Evolutionary conservation across 1,284 basidiomycete species (phyloP), one percentile per base, ranked within the genome.

Genomic region (Megacollybia platyphylla): DNA sequence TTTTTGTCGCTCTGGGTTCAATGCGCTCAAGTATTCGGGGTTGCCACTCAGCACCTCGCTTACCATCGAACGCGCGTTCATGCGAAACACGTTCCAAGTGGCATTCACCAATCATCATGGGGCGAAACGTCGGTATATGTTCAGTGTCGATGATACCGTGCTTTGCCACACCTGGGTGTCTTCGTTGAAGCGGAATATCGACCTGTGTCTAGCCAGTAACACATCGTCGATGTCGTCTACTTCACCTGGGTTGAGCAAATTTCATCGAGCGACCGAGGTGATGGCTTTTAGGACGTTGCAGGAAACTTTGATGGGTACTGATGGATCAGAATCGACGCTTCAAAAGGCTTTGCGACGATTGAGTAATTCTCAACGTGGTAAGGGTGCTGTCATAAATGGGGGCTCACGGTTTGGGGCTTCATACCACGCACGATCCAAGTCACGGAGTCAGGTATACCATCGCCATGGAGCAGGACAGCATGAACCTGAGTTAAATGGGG

Each of bases 21-120:
- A 87, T 57, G 87, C 91, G 0, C 64, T 86, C 32, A 69, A 76
- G 39, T 97, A 96, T 57, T 67, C 76, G 0, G 81, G 83, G 13
- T 62, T 97, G 24, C 85, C 89, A 11, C 67, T 84, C 42, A 86
- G 79, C 54, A 79, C 74, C 48, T 69, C 77, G 6, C 68, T 97
- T 50, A 68, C 74, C 20, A 79, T 96, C 45, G 92, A 96, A 58
- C 77, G 91, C 18, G 80, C 85, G 0, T 93, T 93, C 63, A 94
- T 96, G 91, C 78, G 81, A 40, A 84, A 93, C 56, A 93, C 89
- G 0, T 91, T 96, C 68, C 87, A 93, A 56, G 62, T 96, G 17
- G 79, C 87, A 2, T 96, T 96, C 61, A 52, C 74, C 36, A 83
- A 84, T 50, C 80, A 84, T 50, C 58, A 67, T 11, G 78, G 79